Conservation (phyloP, 768 basidiomycete species). For the Tulasnella sp. region DNA sequence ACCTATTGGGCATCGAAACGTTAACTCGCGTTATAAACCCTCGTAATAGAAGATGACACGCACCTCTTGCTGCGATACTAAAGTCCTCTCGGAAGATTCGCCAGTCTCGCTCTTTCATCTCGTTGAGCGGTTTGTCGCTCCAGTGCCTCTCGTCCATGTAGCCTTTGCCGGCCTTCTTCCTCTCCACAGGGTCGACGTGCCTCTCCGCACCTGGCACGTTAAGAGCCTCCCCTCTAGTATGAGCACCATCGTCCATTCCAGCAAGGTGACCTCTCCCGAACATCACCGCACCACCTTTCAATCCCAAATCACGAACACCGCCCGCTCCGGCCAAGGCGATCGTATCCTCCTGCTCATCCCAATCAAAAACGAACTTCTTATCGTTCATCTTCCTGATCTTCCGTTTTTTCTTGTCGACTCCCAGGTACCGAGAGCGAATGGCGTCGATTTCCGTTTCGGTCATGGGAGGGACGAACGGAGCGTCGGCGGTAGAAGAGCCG, state of each 20-base stretch:
- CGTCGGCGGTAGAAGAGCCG: slow-evolving; percentile 24
- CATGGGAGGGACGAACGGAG: slow-evolving; percentile 49
- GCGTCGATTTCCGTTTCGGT: slow-evolving; percentile 68
- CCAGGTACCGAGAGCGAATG: slow-evolving; percentile 88
- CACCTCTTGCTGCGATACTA: slow-evolving; percentile 86
- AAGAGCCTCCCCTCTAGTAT: slow-evolving; percentile 5
- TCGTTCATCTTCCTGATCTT: slow-evolving; percentile 92
- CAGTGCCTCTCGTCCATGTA: slow-evolving; percentile 93
- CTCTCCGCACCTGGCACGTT: slow-evolving; percentile 12
- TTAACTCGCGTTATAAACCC: background rate
- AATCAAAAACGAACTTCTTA: slow-evolving; percentile 98
- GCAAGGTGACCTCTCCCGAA: slow-evolving; percentile 76
- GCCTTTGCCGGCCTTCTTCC: slow-evolving; percentile 65
- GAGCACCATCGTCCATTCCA: slow-evolving; percentile 66
- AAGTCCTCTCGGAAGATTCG: slow-evolving; percentile 98
- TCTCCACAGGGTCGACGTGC: slow-evolving; percentile 72
- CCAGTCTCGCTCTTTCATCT: slow-evolving; percentile 99
- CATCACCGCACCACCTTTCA: slow-evolving; percentile 56
- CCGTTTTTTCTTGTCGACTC: slow-evolving; percentile 87
- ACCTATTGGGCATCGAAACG: slow-evolving; percentile 34
- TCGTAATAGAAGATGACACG: slow-evolving; percentile 15
- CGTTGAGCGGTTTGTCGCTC: slow-evolving; percentile 83
- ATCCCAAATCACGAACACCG: slow-evolving; percentile 5
- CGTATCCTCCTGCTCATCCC: slow-evolving; percentile 96
- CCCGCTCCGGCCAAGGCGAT: slow-evolving; percentile 28